Conservation (phyloP, 208 protist genomes). For the Wallacemonas rigidus region DNA sequence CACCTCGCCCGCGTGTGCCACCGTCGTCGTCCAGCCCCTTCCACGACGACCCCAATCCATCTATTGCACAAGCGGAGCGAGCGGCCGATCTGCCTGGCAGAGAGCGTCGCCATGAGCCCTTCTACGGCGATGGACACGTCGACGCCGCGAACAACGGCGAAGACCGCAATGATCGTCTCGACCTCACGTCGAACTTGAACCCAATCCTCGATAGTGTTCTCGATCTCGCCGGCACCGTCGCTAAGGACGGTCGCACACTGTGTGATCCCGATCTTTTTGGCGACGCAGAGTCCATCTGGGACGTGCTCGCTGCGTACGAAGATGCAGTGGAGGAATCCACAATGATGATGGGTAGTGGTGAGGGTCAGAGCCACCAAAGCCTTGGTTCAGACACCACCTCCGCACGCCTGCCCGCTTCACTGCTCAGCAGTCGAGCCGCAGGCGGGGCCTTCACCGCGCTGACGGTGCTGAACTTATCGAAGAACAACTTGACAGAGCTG, state of each 20-base stretch:
- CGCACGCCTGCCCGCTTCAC: conserved; percentile 20
- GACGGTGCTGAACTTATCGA: conserved; percentile 76
- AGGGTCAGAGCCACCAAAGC: neutral
- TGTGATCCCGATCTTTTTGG: conserved; percentile 42
- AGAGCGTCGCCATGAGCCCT: neutral
- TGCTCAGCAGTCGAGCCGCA: conserved; percentile 19
- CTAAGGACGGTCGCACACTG: conserved; percentile 36
- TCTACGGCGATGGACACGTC: neutral
- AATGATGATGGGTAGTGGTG: neutral
- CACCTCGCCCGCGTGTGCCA: neutral
- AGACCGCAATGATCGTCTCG: conserved; percentile 53
- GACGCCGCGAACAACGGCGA: conserved; percentile 11
- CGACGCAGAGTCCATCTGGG: conserved; percentile 55
- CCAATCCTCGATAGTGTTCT: conserved; percentile 67
- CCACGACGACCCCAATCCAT: neutral
- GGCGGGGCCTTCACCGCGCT: conserved; percentile 40
- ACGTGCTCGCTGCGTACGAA: conserved; percentile 55
- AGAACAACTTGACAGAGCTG: conserved; percentile 58
- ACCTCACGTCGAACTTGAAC: conserved; percentile 77
- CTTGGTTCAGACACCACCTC: conserved; percentile 16
- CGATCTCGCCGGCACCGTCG: conserved; percentile 54
- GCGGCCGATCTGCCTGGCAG: neutral
- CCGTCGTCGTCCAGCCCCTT: neutral
- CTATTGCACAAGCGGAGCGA: neutral
- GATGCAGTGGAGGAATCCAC: conserved; percentile 37